These are phyloP conservation scores for Dillenia turbinata DNA, from an alignment of 164 flowering plant genomes.

Conservation along the genomic window DNA sequence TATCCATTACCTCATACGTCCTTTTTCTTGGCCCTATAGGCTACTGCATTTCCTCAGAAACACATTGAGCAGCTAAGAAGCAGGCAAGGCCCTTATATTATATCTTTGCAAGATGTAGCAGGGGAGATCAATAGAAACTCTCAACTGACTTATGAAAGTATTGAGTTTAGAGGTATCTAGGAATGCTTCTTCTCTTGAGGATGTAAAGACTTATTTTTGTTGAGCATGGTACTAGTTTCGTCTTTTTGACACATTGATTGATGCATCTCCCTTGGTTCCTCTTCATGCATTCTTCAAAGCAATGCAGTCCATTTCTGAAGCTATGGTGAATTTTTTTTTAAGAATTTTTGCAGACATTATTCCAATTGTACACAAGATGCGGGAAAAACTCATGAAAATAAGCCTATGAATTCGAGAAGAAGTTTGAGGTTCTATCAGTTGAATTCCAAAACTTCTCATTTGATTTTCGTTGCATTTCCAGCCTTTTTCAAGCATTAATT, in stretches of 20 bases:
- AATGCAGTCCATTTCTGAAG: neutral
- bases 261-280: neutral
- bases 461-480: neutral
- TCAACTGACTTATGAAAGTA: conserved; percentile 1
- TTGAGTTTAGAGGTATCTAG: neutral
- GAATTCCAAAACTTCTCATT: neutral
- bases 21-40: neutral
- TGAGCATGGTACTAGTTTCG: no score
- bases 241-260: no score
- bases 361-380: conserved; percentile 69
- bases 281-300: neutral
- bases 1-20: no score
- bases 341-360: conserved; percentile 54
- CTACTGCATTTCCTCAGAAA: conserved; percentile 4
- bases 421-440: conserved; percentile 63
- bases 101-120: conserved; percentile 2
- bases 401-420: conserved; percentile 75
- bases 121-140: conserved; percentile 6
- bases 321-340: conserved; percentile 27
- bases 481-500: neutral
- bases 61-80: neutral
- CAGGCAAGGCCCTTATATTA: neutral
- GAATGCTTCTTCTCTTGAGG: conserved; percentile 3
- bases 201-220: conserved; percentile 1
- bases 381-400: conserved; percentile 55